Percentiles rank a stretch among this genome's conserved stretches.
These are phyloP conservation scores for Pseudogymnoascus sp. DNA, from an alignment of 2,329 filamentous ascomycete genomes.

Conservation along the genomic window DNA sequence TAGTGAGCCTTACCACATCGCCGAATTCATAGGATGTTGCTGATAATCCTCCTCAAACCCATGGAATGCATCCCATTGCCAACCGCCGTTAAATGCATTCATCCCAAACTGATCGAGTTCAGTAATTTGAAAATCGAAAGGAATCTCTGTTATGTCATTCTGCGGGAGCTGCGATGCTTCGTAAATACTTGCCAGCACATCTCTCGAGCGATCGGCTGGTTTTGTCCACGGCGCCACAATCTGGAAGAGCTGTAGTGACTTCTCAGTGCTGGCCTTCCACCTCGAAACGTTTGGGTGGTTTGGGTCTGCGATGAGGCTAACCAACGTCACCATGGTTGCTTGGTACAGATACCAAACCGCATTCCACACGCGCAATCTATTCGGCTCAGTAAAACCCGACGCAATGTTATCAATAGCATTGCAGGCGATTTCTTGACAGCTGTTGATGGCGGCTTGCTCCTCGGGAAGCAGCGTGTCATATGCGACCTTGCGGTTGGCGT, in stretches of 20 bases:
- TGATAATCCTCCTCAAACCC: neutral
- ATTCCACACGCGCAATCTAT: neutral
- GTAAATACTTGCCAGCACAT: neutral
- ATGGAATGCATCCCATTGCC: conserved; percentile 1
- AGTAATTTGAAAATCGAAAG: conserved; percentile 1
- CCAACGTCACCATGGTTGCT: neutral
- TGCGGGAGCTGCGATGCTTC: neutral
- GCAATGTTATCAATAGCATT: conserved; percentile 1
- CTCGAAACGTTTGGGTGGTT: neutral
- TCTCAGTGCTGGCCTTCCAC: neutral
- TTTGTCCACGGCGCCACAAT: neutral
- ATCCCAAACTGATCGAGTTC: conserved; percentile 3
- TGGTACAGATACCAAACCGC: neutral
- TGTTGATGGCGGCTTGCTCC: neutral
- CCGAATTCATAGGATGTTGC: neutral
- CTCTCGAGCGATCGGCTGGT: neutral
- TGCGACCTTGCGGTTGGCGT: neutral
- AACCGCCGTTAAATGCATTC: neutral
- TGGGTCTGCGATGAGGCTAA: conserved; percentile 1
- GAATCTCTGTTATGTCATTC: neutral
- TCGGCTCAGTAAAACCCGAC: neutral
- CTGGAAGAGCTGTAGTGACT: neutral
- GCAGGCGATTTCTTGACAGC: conserved; percentile 3
- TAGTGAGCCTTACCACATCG: neutral
- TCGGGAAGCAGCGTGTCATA: neutral